phyloP scores from a whole-genome alignment of 306 rosid genomes.

The Cyclanthera cordifolia region DNA sequence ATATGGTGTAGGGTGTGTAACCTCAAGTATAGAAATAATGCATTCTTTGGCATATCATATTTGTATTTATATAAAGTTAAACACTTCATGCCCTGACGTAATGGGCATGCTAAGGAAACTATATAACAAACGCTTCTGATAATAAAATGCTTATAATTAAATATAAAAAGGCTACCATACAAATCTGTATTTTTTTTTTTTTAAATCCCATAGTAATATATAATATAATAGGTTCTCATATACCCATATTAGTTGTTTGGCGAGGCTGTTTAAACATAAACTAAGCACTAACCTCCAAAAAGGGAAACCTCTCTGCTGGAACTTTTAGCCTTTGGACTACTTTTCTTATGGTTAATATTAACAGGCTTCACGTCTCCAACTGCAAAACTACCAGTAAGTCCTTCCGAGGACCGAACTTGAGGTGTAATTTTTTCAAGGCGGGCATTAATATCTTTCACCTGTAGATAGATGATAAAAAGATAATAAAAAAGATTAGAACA shows the following conservation, averaged over 20 bases:
- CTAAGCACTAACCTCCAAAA: conserved; percentile 64
- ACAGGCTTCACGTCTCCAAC: conserved; percentile 56
- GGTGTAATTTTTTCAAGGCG: conserved; percentile 89
- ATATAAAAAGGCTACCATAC: no score
- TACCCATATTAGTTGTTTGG: no score
- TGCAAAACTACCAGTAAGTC: conserved; percentile 39
- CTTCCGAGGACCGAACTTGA: conserved; percentile 61
- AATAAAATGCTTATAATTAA: no score
- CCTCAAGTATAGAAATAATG: background rate
- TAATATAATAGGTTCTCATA: no score
- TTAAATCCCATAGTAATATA: no score
- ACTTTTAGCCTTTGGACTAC: conserved; percentile 84
- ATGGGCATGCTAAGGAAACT: background rate
- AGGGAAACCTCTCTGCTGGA: conserved; percentile 69
- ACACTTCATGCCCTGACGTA: background rate
- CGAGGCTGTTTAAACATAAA: background rate
- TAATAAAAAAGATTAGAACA: background rate
- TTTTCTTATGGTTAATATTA: conserved; percentile 56
- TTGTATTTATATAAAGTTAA: background rate
- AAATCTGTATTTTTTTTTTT: no score
- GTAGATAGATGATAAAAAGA: conserved; percentile 14
- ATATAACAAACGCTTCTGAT: no score
- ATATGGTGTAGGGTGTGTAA: background rate
- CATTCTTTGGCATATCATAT: background rate
- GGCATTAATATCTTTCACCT: conserved; percentile 94